Evolutionary conservation across 2,329 filamentous ascomycete genomes (phyloP).

Genomic region (Aspergillus brasiliensis): DNA sequence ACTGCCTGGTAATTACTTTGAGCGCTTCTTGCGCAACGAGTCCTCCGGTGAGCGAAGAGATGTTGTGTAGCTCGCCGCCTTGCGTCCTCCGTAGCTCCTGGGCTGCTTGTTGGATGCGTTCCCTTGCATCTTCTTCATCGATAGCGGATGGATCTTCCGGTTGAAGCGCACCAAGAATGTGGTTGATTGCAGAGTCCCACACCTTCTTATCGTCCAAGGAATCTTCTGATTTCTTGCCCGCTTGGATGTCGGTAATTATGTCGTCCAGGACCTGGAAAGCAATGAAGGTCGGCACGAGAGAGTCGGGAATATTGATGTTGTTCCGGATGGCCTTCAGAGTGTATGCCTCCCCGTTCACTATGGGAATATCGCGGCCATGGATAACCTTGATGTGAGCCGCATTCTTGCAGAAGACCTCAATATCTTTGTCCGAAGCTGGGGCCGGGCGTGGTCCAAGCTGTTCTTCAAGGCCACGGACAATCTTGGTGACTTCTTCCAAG

Average conservation of each 20-base stretch:
- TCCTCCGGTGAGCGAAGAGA: slow-evolving; percentile 82
- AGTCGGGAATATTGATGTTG: slow-evolving; percentile 50
- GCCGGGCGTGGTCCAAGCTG: slow-evolving; percentile 49
- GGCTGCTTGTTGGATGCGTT: slow-evolving; percentile 57
- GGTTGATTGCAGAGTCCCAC: slow-evolving; percentile 35
- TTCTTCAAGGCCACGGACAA: slow-evolving; percentile 60
- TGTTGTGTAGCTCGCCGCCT: slow-evolving; percentile 89
- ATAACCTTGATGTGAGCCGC: slow-evolving; percentile 90
- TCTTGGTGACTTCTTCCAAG: slow-evolving; percentile 69
- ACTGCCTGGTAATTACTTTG: slow-evolving; percentile 72
- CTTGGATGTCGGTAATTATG: slow-evolving; percentile 58
- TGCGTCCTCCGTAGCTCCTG: slow-evolving; percentile 74
- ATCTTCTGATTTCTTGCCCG: slow-evolving; percentile 23
- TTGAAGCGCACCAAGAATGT: slow-evolving; percentile 31
- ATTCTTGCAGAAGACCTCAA: slow-evolving; percentile 94
- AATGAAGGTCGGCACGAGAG: slow-evolving; percentile 70
- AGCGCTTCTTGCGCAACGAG: slow-evolving; percentile 97
- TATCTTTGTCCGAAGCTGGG: slow-evolving; percentile 67
- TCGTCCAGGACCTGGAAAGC: slow-evolving; percentile 55
- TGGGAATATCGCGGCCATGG: slow-evolving; percentile 61
- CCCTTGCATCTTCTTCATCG: slow-evolving; percentile 53
- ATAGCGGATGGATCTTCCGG: slow-evolving; percentile 49
- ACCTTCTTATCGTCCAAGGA: slow-evolving; percentile 37
- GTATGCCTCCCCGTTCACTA: slow-evolving; percentile 43
- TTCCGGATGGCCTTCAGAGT: slow-evolving; percentile 47